Conservation (phyloP, 169 alveolate genomes). For the Plasmodium inui region DNA sequence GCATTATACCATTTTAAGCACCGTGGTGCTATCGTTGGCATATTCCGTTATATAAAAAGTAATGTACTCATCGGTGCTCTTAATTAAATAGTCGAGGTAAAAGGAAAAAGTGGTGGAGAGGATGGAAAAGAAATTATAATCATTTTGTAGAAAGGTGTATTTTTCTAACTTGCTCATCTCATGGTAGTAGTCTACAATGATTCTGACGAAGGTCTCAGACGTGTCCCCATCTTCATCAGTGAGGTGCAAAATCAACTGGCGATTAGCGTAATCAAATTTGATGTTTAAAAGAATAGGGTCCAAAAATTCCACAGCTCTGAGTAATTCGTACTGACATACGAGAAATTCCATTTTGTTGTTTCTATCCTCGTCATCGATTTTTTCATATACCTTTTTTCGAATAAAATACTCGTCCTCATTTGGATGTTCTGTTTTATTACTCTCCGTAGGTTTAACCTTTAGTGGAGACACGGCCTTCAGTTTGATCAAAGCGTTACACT, state of each 20-base stretch:
- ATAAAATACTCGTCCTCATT: conserved; percentile 44
- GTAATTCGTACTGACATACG: conserved; percentile 50
- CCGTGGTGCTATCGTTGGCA: conserved; percentile 21
- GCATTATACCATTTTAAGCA: conserved; percentile 64
- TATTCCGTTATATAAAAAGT: conserved; percentile 42
- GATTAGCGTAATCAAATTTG: conserved; percentile 32
- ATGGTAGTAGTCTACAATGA: conserved; percentile 37
- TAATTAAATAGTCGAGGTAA: conserved; percentile 52
- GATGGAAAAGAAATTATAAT: conserved; percentile 32
- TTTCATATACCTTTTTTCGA: conserved; percentile 48
- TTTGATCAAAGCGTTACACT: conserved; percentile 17
- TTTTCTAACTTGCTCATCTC: conserved; percentile 56
- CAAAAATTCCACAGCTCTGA: conserved; percentile 53
- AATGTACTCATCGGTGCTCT: conserved; percentile 19
- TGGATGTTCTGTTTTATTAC: background rate
- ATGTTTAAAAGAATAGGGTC: conserved; percentile 74
- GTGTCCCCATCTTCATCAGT: conserved; percentile 76
- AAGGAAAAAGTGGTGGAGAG: conserved; percentile 41
- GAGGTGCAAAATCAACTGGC: conserved; percentile 39
- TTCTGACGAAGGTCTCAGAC: conserved; percentile 57
- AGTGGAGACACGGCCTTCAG: conserved; percentile 50
- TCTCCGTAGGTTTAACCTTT: conserved; percentile 3
- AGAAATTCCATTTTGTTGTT: conserved; percentile 35
- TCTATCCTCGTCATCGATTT: conserved; percentile 1
- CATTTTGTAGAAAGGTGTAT: conserved; percentile 31